Base-by-base conservation (phyloP, 2,329 filamentous ascomycete genomes). In the Hypoxylon sp. region DNA sequence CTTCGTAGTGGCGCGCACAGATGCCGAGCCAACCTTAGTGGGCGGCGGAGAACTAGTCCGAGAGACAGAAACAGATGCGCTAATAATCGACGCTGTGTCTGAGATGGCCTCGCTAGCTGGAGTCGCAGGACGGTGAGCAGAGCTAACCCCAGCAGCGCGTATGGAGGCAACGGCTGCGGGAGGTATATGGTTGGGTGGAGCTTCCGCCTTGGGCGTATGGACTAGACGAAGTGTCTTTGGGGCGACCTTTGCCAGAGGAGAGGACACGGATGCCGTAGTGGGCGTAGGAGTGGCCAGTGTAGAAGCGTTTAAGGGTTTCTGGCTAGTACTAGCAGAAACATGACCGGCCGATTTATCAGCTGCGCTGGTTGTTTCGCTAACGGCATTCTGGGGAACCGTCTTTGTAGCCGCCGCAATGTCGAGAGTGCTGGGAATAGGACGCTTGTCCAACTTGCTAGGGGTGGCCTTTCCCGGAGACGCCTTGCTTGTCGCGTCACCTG, bases 31-130 rank as follows among this genome's bases (percentile, higher is more conserved):
- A 36, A 91, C 75, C 61, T 80, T 87, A 3, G 77, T 74, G 20
- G 81, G 81, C 5, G 86, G 87, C 3, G 89, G 89, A 3, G 89
- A 91, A 64, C 79, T 89, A 11, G 88, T 83, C 31, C 89, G 82
- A 9, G 89, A 84, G 11, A 77, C 75, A 1, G 81, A 90, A 23
- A 88, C 72, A 2, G 88, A 89, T 2, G 84, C 79, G 11, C 89
- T 92, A 3, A 90, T 79, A 15, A 91, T 75, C 0, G 88, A 91
- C 7, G 88, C 84, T 45, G 82, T 90, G 65, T 93, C 89, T n/a
- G 88, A 91, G 25, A 90, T 78, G 47, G 84, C 76, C 63, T 92
- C 89, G 64, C 88, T 91, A 1, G 75, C 81, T 0, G 89, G 88
- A 1, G 89, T 91, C 19, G 84, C 84, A n/a, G 89, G 88, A 5